Evolutionary conservation across 148 eudicot species (phyloP).

Genomic region (Chenopodium suecicum): DNA sequence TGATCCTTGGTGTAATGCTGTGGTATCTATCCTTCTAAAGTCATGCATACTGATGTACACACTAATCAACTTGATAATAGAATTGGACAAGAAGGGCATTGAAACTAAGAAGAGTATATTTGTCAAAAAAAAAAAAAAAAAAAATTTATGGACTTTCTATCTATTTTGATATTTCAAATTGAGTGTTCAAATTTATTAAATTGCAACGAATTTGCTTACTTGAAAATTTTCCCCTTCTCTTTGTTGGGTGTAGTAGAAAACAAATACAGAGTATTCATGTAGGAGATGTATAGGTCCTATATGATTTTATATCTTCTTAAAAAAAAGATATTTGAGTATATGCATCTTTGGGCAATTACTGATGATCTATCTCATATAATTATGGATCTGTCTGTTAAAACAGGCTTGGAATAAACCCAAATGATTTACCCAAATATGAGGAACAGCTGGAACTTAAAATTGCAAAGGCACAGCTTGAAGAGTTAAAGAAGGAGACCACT

Average conservation of each 20-base stretch:
- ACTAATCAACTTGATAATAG: not conserved
- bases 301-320: no score
- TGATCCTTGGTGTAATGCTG: not conserved
- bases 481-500: slow-evolving; percentile 78
- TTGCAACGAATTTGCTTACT: no score
- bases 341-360: not conserved
- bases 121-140: not conserved
- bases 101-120: not conserved
- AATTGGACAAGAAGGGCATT: not conserved
- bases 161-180: not conserved
- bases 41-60: not conserved
- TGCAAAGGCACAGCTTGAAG: slow-evolving; percentile 86
- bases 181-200: not conserved
- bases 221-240: not conserved
- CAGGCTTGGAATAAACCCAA: slow-evolving; percentile 80
- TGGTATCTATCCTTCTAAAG: not conserved
- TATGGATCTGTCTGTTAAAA: not conserved
- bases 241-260: not conserved
- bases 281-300: not conserved
- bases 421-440: slow-evolving; percentile 84
- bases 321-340: not conserved
- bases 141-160: not conserved
- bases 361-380: not conserved
- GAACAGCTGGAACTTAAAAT: slow-evolving; percentile 77
- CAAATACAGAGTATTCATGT: not conserved